Evolutionary conservation across 2,329 filamentous ascomycete genomes (phyloP), one percentile per base, ranked within the genome.

Genomic region (Herpomyces periplanetae): DNA sequence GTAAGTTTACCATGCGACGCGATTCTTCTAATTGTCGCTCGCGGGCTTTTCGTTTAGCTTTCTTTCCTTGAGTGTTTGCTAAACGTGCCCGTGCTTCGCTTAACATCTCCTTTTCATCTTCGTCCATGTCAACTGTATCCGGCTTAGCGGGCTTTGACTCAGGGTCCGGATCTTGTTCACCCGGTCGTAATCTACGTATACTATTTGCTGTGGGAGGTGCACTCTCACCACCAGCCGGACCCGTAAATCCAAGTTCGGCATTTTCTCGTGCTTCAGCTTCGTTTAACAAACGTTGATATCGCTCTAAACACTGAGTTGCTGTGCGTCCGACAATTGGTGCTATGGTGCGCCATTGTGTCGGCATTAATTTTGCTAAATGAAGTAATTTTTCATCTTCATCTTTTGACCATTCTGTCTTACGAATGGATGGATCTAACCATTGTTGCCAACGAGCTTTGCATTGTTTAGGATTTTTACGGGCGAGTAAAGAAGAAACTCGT

Each of bases 41-140:
- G 31, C 80, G 56, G 13, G 80, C 80, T 48, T 96, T 96, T 28
- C 80, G 49, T 48, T 96, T 96, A 4, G 80, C 80, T 44, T 96
- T 96, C 43, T 96, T 96, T 35, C 80, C 80, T 40, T 91, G 80
- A 5, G 80, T 91, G 33, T 96, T 96, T 26, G 80, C 80, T 27
- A 96, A 45, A 42, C 80, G 69, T 21, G 80, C 80, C 34, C 80
- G 66, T 28, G 80, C 80, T 43, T 96, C 80, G 35, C 73, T 88
- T 32, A 96, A 42, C 80, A 96, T 96, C 41, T 96, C 80, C 45
- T 96, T 91, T 40, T 96, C 80, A 34, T 96, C 80, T 37, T 96
- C 80, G 35, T 96, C 80, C 31, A 96, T 57, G 39, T 96, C 80
- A 35, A 96, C 80, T 4, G 80, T 88, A 38, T 96, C 80, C 15